Conservation (phyloP, 1,284 basidiomycete species). For the Baeospora myosura region DNA sequence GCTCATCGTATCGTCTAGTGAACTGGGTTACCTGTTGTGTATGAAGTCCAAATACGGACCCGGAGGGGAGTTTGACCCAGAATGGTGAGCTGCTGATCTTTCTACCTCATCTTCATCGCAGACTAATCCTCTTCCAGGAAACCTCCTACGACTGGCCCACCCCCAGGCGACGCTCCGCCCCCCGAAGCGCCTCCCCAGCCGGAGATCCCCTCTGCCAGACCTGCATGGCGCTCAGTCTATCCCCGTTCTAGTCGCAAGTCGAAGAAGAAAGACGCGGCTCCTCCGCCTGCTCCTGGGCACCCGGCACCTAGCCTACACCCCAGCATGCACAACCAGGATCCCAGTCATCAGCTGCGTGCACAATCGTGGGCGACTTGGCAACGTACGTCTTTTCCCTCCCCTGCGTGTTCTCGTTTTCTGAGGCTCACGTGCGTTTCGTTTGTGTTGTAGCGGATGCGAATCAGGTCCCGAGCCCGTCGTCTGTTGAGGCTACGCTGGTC, state of each 20-base stretch:
- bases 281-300: conserved; percentile 37
- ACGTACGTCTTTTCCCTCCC: conserved; percentile 39
- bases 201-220: conserved; percentile 36
- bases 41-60: conserved; percentile 66
- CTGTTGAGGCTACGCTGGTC: conserved; percentile 42
- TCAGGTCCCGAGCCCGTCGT: conserved; percentile 42
- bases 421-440: conserved; percentile 10
- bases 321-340: conserved; percentile 23
- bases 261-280: conserved; percentile 30
- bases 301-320: conserved; percentile 31
- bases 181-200: conserved; percentile 33
- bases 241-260: conserved; percentile 32
- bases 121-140: conserved; percentile 29
- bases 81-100: conserved; percentile 42
- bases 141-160: conserved; percentile 37
- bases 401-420: conserved; percentile 1
- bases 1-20: conserved; percentile 31
- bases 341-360: conserved; percentile 28
- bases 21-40: conserved; percentile 59
- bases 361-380: conserved; percentile 62
- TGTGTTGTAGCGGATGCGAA: conserved; percentile 36
- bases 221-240: conserved; percentile 51
- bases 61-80: conserved; percentile 68
- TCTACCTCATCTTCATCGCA: background rate
- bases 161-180: conserved; percentile 31